phyloP scores from a whole-genome alignment of 495 filamentous ascomycete genomes.

The Penicillium manginii region DNA sequence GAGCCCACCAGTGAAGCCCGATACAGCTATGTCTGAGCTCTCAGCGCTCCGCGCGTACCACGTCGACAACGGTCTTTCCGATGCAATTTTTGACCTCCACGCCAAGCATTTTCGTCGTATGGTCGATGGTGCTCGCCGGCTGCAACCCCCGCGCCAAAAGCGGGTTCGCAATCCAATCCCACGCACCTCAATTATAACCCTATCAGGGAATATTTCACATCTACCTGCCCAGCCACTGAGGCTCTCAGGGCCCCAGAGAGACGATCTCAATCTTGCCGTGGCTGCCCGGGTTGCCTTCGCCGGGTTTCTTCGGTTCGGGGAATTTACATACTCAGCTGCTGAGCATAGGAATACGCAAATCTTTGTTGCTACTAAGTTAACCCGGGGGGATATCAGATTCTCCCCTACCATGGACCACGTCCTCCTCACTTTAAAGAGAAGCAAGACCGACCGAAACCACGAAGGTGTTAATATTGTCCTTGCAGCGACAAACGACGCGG shows the following conservation, averaged over 20 bases:
- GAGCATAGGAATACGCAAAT: conserved; percentile 6
- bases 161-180: background rate
- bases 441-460: conserved; percentile 14
- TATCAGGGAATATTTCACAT: background rate
- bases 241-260: background rate
- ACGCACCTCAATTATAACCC: background rate
- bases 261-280: conserved; percentile 12
- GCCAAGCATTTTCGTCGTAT: background rate
- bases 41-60: background rate
- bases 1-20: too few relatives aligned
- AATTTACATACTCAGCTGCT: conserved; percentile 12
- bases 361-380: too few relatives aligned
- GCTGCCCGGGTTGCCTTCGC: conserved; percentile 10
- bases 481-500: conserved; percentile 7
- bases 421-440: conserved; percentile 1
- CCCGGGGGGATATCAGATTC: too few relatives aligned
- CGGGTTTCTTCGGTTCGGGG: conserved; percentile 8
- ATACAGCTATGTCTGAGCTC: too few relatives aligned
- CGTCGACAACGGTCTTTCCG: background rate
- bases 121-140: background rate
- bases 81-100: background rate
- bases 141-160: background rate
- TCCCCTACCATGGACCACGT: too few relatives aligned
- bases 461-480: conserved; percentile 14
- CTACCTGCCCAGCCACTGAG: background rate